Evolutionary conservation across 768 basidiomycete genomes (phyloP).

Genomic region (Boletus reticulatus): DNA sequence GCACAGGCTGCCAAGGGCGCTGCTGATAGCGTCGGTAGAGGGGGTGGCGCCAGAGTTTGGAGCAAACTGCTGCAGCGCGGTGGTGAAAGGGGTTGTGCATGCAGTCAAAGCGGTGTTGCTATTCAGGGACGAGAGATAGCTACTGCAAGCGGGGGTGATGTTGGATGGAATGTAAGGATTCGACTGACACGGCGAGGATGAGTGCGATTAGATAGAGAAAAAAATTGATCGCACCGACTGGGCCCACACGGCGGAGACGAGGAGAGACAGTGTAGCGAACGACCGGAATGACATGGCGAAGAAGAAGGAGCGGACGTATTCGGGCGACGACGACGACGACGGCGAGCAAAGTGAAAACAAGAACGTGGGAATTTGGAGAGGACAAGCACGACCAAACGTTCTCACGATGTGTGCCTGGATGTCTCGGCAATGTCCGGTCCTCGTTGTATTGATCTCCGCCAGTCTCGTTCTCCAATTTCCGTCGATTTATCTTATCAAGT

Average conservation of each 20-base stretch:
- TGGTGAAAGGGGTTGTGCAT: slow-evolving; percentile 64
- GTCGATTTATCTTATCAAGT: too few relatives aligned
- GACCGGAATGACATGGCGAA: too few relatives aligned
- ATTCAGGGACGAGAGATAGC: slow-evolving; percentile 66
- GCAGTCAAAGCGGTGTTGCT: slow-evolving; percentile 48
- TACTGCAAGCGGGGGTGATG: slow-evolving; percentile 52
- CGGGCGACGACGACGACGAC: neutral
- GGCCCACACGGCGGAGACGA: slow-evolving; percentile 51
- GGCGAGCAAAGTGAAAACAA: neutral
- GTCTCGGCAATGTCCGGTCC: neutral
- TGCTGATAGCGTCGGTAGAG: slow-evolving; percentile 44
- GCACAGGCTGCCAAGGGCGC: slow-evolving; percentile 60
- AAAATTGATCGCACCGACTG: slow-evolving; percentile 37
- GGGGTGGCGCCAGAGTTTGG: slow-evolving; percentile 41
- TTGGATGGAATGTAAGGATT: slow-evolving; percentile 66
- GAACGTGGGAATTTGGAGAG: too few relatives aligned
- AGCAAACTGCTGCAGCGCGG: slow-evolving; percentile 54
- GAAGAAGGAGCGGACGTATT: slow-evolving; percentile 29
- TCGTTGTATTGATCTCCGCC: slow-evolving; percentile 13
- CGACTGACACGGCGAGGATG: slow-evolving; percentile 25
- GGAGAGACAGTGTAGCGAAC: slow-evolving; percentile 50
- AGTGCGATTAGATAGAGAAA: neutral
- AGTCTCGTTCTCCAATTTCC: neutral
- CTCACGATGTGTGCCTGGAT: too few relatives aligned
- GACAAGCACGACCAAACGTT: slow-evolving; percentile 9